Evolutionary conservation across 2,329 filamentous ascomycete species (phyloP).

Genomic region (Neocucurbitaria cava): DNA sequence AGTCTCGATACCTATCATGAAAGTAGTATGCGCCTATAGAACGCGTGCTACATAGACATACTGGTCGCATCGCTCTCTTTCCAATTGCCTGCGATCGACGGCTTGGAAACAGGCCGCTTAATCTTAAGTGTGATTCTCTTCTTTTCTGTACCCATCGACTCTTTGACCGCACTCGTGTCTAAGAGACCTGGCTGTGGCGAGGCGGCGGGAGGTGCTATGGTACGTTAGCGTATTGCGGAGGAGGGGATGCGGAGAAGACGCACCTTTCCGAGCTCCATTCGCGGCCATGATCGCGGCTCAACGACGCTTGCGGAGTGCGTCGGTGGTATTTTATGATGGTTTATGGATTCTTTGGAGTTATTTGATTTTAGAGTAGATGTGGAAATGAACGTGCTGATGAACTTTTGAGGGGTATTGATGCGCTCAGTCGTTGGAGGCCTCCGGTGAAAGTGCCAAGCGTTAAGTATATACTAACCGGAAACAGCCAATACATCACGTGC

Average conservation of each 20-base stretch:
- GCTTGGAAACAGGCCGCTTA: constrained; percentile 68
- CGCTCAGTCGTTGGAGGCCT: constrained; percentile 10
- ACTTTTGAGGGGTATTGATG: constrained; percentile 16
- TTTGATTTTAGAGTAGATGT: constrained; percentile 11
- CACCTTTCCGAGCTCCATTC: constrained; percentile 49
- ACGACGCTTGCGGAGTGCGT: constrained; percentile 46
- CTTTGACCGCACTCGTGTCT: constrained; percentile 39
- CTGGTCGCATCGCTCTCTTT: constrained; percentile 70
- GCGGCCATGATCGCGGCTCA: constrained; percentile 36
- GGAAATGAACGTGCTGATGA: constrained; percentile 23
- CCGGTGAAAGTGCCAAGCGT: constrained; percentile 16
- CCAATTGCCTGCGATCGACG: constrained; percentile 74
- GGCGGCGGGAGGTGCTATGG: constrained; percentile 33
- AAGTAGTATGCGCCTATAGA: background rate
- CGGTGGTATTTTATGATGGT: constrained; percentile 15
- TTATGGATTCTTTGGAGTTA: background rate
- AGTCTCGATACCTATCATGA: background rate
- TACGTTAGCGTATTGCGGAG: constrained; percentile 27
- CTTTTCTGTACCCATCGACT: constrained; percentile 48
- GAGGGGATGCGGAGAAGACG: constrained; percentile 23
- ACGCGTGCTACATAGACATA: constrained; percentile 44
- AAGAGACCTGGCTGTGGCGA: constrained; percentile 36
- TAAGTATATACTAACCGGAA: constrained; percentile 12
- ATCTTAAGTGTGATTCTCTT: constrained; percentile 55
- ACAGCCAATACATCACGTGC: background rate